phyloP scores from a whole-genome alignment of 1,139 yeast genomes.

The Yamadazyma atmosphaerica region DNA sequence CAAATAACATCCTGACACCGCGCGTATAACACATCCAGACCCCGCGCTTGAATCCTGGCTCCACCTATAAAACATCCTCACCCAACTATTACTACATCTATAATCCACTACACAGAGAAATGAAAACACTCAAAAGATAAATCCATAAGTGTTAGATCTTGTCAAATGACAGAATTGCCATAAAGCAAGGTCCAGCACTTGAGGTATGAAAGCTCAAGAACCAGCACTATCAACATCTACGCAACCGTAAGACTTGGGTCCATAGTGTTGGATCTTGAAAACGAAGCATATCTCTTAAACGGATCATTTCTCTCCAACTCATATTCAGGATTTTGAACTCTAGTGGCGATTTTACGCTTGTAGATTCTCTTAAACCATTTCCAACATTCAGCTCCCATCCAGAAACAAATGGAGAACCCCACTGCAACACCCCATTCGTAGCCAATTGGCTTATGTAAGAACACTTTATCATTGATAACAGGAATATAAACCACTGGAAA shows the following conservation, averaged over 20 bases:
- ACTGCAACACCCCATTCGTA: slow-evolving; percentile 85
- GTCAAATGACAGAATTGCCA: slow-evolving; percentile 1
- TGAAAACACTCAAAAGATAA: neutral
- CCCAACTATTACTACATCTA: too few species aligned
- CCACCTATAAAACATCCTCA: too few species aligned
- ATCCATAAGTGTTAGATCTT: slow-evolving; percentile 11
- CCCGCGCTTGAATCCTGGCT: too few species aligned
- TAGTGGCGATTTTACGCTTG: slow-evolving; percentile 31
- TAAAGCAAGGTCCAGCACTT: slow-evolving; percentile 11
- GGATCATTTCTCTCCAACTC: slow-evolving; percentile 67
- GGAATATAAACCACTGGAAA: slow-evolving; percentile 90
- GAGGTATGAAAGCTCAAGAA: slow-evolving; percentile 9
- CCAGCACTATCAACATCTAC: slow-evolving; percentile 2
- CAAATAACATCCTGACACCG: too few species aligned
- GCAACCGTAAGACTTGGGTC: slow-evolving; percentile 9
- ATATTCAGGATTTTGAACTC: slow-evolving; percentile 57
- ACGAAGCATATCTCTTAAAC: slow-evolving; percentile 60
- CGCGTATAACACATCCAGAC: too few species aligned
- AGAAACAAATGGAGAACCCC: slow-evolving; percentile 61
- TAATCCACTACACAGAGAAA: too few species aligned
- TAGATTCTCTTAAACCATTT: slow-evolving; percentile 66
- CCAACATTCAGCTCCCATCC: slow-evolving; percentile 64
- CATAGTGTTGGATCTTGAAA: slow-evolving; percentile 46
- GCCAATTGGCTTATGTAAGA: slow-evolving; percentile 70
- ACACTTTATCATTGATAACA: slow-evolving; percentile 76